A percentile compares a stretch with the other conserved stretches of the same genome.
Conservation (phyloP, 2,329 filamentous ascomycete genomes). For the Colletotrichum destructivum region DNA sequence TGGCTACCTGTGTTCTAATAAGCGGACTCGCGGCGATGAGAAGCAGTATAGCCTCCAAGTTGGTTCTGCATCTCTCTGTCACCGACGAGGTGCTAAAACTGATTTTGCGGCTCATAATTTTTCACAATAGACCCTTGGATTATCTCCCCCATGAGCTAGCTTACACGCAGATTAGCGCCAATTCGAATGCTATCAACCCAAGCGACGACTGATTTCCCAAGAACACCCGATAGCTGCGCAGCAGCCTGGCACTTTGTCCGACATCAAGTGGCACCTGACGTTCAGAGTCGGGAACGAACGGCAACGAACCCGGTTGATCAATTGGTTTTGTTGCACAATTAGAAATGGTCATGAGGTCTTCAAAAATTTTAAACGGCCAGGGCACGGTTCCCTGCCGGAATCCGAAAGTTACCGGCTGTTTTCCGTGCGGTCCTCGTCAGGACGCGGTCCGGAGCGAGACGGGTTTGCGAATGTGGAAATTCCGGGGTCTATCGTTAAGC, state of each 20-base stretch:
- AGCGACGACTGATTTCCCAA: slow-evolving; percentile 1
- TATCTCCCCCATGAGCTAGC: not conserved
- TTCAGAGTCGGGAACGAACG: slow-evolving; percentile 4
- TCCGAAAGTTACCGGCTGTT: slow-evolving; percentile 32
- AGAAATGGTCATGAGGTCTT: slow-evolving; percentile 21
- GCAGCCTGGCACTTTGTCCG: slow-evolving; percentile 3
- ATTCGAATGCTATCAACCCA: not conserved
- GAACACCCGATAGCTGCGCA: slow-evolving; percentile 21
- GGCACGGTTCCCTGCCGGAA: slow-evolving; percentile 32
- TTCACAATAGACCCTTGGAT: not conserved
- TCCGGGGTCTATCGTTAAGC: slow-evolving; percentile 39
- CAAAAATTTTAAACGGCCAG: slow-evolving; percentile 6
- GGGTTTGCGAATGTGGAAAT: slow-evolving; percentile 25
- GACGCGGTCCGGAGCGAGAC: slow-evolving; percentile 17
- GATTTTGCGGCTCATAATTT: no score
- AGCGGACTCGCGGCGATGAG: no score
- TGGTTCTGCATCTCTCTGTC: no score
- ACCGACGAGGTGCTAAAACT: no score
- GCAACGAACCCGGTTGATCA: slow-evolving; percentile 3
- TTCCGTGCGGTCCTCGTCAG: slow-evolving; percentile 30
- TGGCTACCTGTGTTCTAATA: no score
- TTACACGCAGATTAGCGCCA: not conserved
- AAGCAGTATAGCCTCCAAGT: no score
- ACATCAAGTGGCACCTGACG: slow-evolving; percentile 21
- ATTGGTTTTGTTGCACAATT: slow-evolving; percentile 4